Evolutionary conservation across 192 early-diverging fungal species (phyloP), one percentile per base, ranked within the genome.

Genomic region (Mortierella antarctica): DNA sequence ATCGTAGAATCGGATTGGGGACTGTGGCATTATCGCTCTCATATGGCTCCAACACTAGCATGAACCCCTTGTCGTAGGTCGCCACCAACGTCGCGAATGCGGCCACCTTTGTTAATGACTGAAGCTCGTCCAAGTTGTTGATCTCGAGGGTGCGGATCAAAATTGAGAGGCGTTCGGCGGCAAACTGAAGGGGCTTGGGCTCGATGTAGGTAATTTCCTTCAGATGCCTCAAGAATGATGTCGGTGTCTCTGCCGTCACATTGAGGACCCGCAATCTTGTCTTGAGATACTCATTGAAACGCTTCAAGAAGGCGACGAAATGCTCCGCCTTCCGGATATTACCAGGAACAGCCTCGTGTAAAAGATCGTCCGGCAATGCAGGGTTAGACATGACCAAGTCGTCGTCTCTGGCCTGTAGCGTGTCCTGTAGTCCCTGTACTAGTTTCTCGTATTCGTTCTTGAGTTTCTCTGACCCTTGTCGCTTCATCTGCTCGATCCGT

Each of bases 251-350:
- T 17, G 97, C 97, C 6, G 99, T 95, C 17, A 99, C 98, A 71
- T 99, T 96, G 89, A 97, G 90, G 9, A 98, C 96, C 48, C 98
- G 89, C 89, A 99, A 83, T 64, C 98, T 90, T 15, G 97, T 98
- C 89, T 95, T 99, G 23, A 99, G 89, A 64, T 99, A 99, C 84
- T 99, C 98, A 67, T 99, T 89, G 75, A 99, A 98, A 14, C 98
- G 90, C 71, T 95, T 86, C 57, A 99, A 78, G 82, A 99, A 99
- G 3, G 94, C 93, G 9, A 99, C 95, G 86, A 99, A 99, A 83
- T 99, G 98, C 76, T 99, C 97, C 14, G 98, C 98, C 50, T 93
- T 87, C 57, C 98, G 89, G 75, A 99, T 99, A 75, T 97, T 99
- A 6, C 98, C 98, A 2, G 98, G 98, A 11, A 99, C 92, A 2